Evolutionary conservation across 2,329 filamentous ascomycete genomes (phyloP), one percentile per base, ranked within the genome.

Genomic region (Aspergillus tubingensis): DNA sequence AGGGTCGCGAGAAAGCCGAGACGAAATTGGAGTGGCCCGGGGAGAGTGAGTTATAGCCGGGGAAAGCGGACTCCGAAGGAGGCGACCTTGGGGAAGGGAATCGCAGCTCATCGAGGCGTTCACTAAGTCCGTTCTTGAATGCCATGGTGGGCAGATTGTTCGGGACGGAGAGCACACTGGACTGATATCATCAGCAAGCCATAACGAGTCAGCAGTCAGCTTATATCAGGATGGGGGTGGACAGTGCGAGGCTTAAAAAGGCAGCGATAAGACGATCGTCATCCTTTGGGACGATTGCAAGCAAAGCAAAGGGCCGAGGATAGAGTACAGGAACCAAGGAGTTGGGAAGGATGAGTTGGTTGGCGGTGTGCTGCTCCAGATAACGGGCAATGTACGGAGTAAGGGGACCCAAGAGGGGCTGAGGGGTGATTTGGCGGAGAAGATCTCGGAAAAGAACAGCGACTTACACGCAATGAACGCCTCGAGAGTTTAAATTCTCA

Each of bases 31-130:
- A 84, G 76, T 89, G 89, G 75, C 78, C 77, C 65, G 91, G 88
- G 69, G 87, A 86, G 72, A 91, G 88, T 71, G 90, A 89, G 71
- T 88, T 87, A 77, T 92, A 86, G 67, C 87, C 86, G 73, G 88
- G 86, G 80, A 92, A 91, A 66, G 88, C 82, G 70, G 86, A 80
- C 72, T 96, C 92, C 79, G 89, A 90, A 70, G 88, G 86, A 58
- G 91, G 86, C 68, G 91, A 91, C 77, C 90, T 88, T 77, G 92
- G 88, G 73, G 85, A 85, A 69, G 89, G 88, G 79, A 90, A 93
- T 75, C 89, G 88, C 77, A 91, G 82, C 79, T 92, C 90, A 79
- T 94, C 91, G 85, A 91, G 90, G 74, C 85, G 82, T 71, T 86
- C 85, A 73, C 80, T 85, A 73, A 85, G 78, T 72, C 83, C 83